Evolutionary conservation across 176 grass and related monocot genomes (phyloP).

Genomic region (Echinochloa phyllopogon): DNA sequence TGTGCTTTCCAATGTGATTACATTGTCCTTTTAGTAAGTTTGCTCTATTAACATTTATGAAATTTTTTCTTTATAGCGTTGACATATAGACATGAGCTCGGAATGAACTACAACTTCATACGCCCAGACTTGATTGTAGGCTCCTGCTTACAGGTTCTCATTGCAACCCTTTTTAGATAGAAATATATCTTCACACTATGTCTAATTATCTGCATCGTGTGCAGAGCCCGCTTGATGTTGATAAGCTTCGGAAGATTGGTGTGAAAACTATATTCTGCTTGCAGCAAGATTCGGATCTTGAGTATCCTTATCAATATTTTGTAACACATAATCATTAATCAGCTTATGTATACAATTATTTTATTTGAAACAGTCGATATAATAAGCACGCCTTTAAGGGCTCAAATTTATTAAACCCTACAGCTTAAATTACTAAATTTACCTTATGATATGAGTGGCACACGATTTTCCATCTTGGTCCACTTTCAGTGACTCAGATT

Average conservation of each 20-base stretch:
- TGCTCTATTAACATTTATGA: conserved; percentile 27
- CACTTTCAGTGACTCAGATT: neutral
- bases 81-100: conserved; percentile 96
- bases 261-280: conserved; percentile 97
- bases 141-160: conserved; percentile 92
- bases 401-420: neutral
- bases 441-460: neutral
- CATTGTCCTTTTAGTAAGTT: neutral
- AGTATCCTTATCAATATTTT: conserved; percentile 63
- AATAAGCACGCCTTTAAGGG: neutral
- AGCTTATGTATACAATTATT: neutral
- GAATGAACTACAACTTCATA: conserved; percentile 99
- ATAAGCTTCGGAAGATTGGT: conserved; percentile 86
- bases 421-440: neutral
- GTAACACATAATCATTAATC: neutral
- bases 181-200: neutral
- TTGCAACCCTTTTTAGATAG: conserved; percentile 18
- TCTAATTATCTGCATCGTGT: conserved; percentile 44
- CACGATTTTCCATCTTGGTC: neutral
- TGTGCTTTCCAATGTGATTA: neutral
- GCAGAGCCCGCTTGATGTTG: conserved; percentile 83
- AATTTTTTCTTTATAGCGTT: conserved; percentile 47
- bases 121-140: conserved; percentile 90
- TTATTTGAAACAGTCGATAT: neutral
- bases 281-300: conserved; percentile 92